Base-by-base conservation (phyloP, 192 early-diverging fungal genomes). In the Tieghemiomyces parasiticus region DNA sequence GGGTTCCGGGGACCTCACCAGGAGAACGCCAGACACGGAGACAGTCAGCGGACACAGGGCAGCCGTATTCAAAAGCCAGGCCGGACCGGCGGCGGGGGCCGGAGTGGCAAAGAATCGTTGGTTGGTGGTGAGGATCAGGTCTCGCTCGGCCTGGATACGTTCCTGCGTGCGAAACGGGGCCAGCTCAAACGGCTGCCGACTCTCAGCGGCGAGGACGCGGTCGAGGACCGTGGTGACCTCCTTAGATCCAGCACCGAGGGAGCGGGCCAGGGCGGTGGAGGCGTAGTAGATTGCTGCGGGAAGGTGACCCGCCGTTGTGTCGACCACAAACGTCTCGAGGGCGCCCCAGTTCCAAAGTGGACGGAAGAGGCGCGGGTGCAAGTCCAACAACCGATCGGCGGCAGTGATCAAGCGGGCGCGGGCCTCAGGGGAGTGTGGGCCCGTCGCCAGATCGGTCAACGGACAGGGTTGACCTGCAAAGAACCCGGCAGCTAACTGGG, bases 1-100 rank as follows among this genome's bases (percentile, higher is more conserved):
- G 10, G 67, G 54, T 13, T 46, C 26, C 30, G 44, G 54, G 20
- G 54, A 58, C 2, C 71, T 69, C 10, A 81, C 72, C 3, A 89
- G 61, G 28, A 88, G 65, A 2, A 89, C 73, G n/a, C 85, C 84
- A 60, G 81, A 86, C 29, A 89, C 30, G 61, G 85, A 76, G 22
- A 79, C 76, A 6, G 72, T 79, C 25, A 74, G 49, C 20, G 74
- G 62, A 22, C 71, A 77, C 16, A 83, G 66, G 67, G 78, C 72
- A n/a, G 55, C 54, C 6, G 63, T 63, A n/a, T n/a, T n/a, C n/a
- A n/a, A n/a, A n/a, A n/a, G n/a, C n/a, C n/a, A n/a, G n/a, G n/a
- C 29, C 59, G 56, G 34, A 78, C 48, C 14, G 32, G 25, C 4
- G 53, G 46, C 14, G 13, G 31, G 38, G 25, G 22, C n/a, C 50